Percentiles rank a stretch among this genome's conserved stretches.
phyloP scores from a whole-genome alignment of 352 stramenopile species.

The Phytophthora chlamydospora region DNA sequence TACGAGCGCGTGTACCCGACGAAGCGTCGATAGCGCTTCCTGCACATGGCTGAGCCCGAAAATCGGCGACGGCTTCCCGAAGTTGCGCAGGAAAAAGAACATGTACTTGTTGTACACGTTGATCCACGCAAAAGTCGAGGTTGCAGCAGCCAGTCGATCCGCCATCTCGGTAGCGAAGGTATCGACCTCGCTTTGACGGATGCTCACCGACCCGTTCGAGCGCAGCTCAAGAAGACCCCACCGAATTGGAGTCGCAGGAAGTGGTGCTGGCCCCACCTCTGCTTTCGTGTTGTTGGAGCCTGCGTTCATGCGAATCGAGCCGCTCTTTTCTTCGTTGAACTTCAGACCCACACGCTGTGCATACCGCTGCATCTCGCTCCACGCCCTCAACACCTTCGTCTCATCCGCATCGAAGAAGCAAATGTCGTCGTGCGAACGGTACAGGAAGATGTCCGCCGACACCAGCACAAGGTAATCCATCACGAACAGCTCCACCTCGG shows the following conservation, averaged over 20 bases:
- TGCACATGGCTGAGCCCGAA: conserved; percentile 37
- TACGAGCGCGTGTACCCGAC: conserved; percentile 36
- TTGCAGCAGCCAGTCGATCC: conserved; percentile 35
- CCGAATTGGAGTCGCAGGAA: conserved; percentile 43
- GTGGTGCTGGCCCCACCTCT: conserved; percentile 22
- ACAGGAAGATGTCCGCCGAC: conserved; percentile 41
- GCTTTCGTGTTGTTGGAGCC: conserved; percentile 3
- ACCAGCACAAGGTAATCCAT: conserved; percentile 55
- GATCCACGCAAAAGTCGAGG: conserved; percentile 44
- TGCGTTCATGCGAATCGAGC: conserved; percentile 37
- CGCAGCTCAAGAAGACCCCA: conserved; percentile 54
- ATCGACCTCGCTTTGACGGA: conserved; percentile 40
- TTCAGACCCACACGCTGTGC: conserved; percentile 28
- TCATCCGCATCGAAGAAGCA: conserved; percentile 48
- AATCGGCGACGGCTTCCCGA: conserved; percentile 42
- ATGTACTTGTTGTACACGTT: conserved; percentile 75
- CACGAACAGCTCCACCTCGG: conserved; percentile 50
- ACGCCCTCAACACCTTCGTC: conserved; percentile 38
- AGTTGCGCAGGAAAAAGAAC: conserved; percentile 57
- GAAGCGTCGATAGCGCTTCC: conserved; percentile 39
- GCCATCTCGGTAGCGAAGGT: conserved; percentile 50
- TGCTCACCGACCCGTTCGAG: conserved; percentile 42
- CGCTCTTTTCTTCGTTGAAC: conserved; percentile 56
- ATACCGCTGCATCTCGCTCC: conserved; percentile 42
- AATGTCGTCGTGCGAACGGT: conserved; percentile 58